A percentile compares a stretch with the other conserved stretches of the same genome.
Conservation (phyloP, 2,329 filamentous ascomycete species). For the Monilinia aucupariae region DNA sequence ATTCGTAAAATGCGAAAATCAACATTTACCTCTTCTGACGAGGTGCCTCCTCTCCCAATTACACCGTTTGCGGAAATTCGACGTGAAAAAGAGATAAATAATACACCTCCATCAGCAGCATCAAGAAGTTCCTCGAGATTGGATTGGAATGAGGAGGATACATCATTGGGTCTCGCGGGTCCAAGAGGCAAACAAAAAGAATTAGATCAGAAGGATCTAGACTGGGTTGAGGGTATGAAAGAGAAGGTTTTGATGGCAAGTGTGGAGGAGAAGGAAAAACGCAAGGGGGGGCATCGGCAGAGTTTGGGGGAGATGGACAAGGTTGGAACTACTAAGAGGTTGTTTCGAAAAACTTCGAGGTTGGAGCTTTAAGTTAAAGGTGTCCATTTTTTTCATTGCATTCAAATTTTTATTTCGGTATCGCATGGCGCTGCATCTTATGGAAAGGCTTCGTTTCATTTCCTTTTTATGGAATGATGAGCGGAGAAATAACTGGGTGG, state of each 20-base stretch:
- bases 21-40: constrained; percentile 16
- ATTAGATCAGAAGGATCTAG: constrained; percentile 66
- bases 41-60: constrained; percentile 25
- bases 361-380: background rate
- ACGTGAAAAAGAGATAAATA: constrained; percentile 11
- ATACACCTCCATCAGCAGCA: constrained; percentile 18
- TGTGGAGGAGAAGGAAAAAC: constrained; percentile 43
- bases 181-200: constrained; percentile 59
- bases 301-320: constrained; percentile 65
- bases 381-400: background rate
- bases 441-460: background rate
- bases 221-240: constrained; percentile 80
- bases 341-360: constrained; percentile 44
- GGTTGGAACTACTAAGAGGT: constrained; percentile 65
- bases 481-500: too few species aligned
- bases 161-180: constrained; percentile 57
- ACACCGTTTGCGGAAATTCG: constrained; percentile 11
- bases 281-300: constrained; percentile 23
- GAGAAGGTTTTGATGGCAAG: constrained; percentile 70
- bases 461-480: background rate
- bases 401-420: background rate
- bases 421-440: background rate
- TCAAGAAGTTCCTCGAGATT: constrained; percentile 39
- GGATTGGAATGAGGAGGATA: constrained; percentile 56
- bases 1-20: constrained; percentile 30